Percentiles rank a stretch among this genome's conserved stretches.
These are phyloP conservation scores for Vitis rotundifolia DNA, from an alignment of 164 flowering plant genomes.

Conservation along the genomic window DNA sequence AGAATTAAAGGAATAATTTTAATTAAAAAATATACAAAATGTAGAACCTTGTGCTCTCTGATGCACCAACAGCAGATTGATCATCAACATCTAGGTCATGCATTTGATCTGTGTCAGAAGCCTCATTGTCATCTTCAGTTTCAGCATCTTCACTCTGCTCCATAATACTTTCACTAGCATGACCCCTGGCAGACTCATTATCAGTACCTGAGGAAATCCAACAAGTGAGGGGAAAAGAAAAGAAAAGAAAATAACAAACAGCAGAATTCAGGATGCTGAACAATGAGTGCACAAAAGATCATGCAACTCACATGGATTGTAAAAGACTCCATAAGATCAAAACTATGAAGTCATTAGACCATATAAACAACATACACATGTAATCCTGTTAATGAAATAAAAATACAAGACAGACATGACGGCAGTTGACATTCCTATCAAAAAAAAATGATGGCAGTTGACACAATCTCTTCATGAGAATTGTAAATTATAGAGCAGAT, in stretches of 20 bases:
- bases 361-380: too few relatives aligned
- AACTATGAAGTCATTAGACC: too few relatives aligned
- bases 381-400: too few relatives aligned
- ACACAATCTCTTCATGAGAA: too few relatives aligned
- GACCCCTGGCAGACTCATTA: conserved; percentile 17
- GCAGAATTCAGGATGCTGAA: neutral
- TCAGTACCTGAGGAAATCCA: conserved; percentile 25
- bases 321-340: neutral
- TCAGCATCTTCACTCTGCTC: conserved; percentile 34
- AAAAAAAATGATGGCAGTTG: too few relatives aligned
- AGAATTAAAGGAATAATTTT: neutral
- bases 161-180: conserved; percentile 13
- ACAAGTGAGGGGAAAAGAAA: conserved; percentile 1
- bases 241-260: neutral
- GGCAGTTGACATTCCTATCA: too few relatives aligned
- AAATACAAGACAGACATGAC: too few relatives aligned
- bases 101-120: conserved; percentile 36
- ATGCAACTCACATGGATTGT: neutral
- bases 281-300: neutral
- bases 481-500: too few relatives aligned
- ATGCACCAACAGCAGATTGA: conserved; percentile 20
- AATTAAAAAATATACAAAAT: neutral
- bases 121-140: conserved; percentile 33
- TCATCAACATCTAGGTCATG: conserved; percentile 16
- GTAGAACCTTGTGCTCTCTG: conserved; percentile 31